Base-by-base conservation (phyloP, 192 early-diverging fungal genomes). In the Mortierella alpina region DNA sequence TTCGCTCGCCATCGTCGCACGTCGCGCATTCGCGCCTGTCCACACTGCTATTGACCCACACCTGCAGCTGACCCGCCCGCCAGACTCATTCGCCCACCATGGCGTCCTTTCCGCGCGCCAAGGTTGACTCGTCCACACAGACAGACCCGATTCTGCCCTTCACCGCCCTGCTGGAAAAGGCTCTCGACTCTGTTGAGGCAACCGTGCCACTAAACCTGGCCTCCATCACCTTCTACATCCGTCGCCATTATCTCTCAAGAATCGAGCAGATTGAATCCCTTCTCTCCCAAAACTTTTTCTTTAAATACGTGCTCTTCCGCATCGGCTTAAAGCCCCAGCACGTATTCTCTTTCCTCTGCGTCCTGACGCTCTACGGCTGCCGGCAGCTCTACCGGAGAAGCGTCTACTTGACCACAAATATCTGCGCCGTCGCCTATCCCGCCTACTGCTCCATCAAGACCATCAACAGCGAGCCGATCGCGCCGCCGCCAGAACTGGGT, bases 361-460 rank as follows among this genome's bases (percentile, higher is more conserved):
- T 83, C 11, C 48, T 68, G 7, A 20, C 83, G 12, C 42, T 81
- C 17, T 72, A 71, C 39, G 57, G 55, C 18, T 61, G 68, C 42
- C 69, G 80, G 41, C 68, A 77, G 22, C 61, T 83, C 39, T 89
- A 87, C 63, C 73, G 59, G 18, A 72, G 56, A 47, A 83, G 77
- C 7, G 57, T 82, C 18, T 85, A 80, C 57, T 49, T 89, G 14
- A 57, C 84, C n/a, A 75, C 84, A 49, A 85, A 86, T 49, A 48
- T 78, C 7, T 55, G 88, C 4, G 89, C 86, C 8, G 87, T 88
- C 6, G 56, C 83, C 1, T 90, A 90, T 49, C 89, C 89, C 42
- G 68, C 86, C 1, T 85, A 81, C 48, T 73, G 74, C 39, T 88
- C 84, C 13, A 82, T 88, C 55, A 71, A 84, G 45, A 66, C 83